Conservation (phyloP, 176 grass and related monocot genomes). For the Metroxylon sagu region DNA sequence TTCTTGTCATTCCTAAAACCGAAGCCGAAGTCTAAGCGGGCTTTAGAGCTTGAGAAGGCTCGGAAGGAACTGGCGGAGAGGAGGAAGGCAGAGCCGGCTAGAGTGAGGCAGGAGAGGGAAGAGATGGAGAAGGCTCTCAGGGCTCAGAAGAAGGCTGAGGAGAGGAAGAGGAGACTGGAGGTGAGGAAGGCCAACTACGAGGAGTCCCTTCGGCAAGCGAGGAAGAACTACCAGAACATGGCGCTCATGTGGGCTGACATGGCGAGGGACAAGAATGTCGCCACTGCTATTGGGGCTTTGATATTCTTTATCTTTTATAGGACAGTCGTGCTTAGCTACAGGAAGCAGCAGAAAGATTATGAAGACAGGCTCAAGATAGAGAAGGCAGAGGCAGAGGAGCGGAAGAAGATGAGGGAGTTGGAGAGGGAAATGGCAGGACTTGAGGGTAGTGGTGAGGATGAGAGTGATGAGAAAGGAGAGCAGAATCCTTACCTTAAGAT, state of each 20-base stretch:
- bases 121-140: conserved; percentile 16
- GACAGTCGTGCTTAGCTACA: conserved; percentile 26
- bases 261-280: conserved; percentile 24
- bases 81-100: conserved; percentile 7
- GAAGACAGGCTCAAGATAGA: conserved; percentile 30
- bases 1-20: conserved; percentile 4
- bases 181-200: conserved; percentile 17
- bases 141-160: conserved; percentile 21
- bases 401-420: conserved; percentile 20
- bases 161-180: conserved; percentile 8
- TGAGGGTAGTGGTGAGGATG: conserved; percentile 18
- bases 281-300: conserved; percentile 15
- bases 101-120: conserved; percentile 11
- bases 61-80: conserved; percentile 17
- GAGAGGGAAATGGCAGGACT: conserved; percentile 25
- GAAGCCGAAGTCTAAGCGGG: conserved; percentile 22
- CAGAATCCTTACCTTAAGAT: conserved; percentile 29
- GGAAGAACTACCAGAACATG: conserved; percentile 16
- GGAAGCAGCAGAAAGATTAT: conserved; percentile 31
- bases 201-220: conserved; percentile 20
- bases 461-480: conserved; percentile 20
- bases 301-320: conserved; percentile 24
- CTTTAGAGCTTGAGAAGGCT: conserved; percentile 21
- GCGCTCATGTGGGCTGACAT: conserved; percentile 16
- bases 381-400: conserved; percentile 22